Base-by-base conservation (phyloP, 208 protist genomes). In the Leishmania tropica region DNA sequence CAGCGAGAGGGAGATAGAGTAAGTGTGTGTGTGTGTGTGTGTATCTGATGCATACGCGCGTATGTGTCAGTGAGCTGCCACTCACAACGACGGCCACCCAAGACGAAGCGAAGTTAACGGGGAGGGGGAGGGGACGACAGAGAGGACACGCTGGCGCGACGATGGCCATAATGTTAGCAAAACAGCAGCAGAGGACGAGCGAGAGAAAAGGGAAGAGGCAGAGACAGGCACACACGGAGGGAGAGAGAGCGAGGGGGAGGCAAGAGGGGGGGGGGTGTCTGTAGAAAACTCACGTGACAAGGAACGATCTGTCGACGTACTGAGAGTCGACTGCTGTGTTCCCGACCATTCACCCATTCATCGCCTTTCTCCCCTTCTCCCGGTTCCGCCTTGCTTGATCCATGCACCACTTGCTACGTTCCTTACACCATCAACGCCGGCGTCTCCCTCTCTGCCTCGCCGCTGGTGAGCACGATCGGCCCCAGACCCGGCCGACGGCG, bases 401-500 rank as follows among this genome's bases (percentile, higher is more conserved):
- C 56, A 78, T 37, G 56, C 48, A 48, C 10, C 13, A 11, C 58
- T 75, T 68, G 58, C 77, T 75, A 54, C 45, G 3, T 21, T 35
- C 24, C 47, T 53, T 37, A 53, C 15, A 68, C 31, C 35, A 65
- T 62, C 78, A 80, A 68, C 75, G 71, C 54, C 75, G 71, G 73
- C 70, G 77, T 78, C 28, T 53, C 62, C 51, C 79, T 47, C 51
- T 83, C 81, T 15, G 47, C 67, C 64, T 80, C 79, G 40, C 74
- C 80, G 67, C 64, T 74, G 8, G 77, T 56, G 28, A 85, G 53
- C 35, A 76, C 76, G 68, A 93, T 85, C 42, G 86, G 87, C 58
- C 81, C 75, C 48, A 89, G 76, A 8, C 81, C 92, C 13, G 83
- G 78, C 47, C 78, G 60, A 37, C 94, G 91, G 56, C 92, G 88